Base-by-base conservation (phyloP, 2,329 filamentous ascomycete species). In the Paracoccidioides brasiliensis region DNA sequence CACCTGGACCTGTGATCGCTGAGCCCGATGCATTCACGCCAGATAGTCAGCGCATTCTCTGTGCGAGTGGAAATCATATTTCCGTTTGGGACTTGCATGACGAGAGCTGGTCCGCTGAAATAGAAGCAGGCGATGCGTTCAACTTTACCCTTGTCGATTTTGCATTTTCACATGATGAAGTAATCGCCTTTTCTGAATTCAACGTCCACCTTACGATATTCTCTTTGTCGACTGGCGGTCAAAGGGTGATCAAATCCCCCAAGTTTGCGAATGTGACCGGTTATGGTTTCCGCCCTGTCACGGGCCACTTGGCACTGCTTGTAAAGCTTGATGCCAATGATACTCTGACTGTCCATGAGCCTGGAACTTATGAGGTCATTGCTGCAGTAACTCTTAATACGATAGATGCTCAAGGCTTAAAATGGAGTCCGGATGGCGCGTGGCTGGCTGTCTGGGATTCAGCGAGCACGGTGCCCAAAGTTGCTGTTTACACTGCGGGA, bases 391-490 rank as follows among this genome's bases (percentile, higher is more conserved):
- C 52, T 1, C 64, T 79, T 5, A 61, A 77, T 1, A 82, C 79
- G 2, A 64, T 73, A 14, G 80, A 84, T 68, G 80, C 78, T 0
- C 78, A 79, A 57, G 78, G 77, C 0, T 54, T 84, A 40, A 78
- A 76, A 63, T 84, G 80, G 80, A 82, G 78, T 59, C 74, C 75
- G 0, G 78, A 82, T 65, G 80, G 80, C 3, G 71, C 72, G 57
- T 84, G 81, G 81, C 68, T 83, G 56, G 78, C 75, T 0, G 64
- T 82, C 3, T 78, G 80, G 72, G 81, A 83, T 61, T 68, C 76
- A 37, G 71, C 78, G 2, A 77, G 75, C 55, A 67, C 70, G 5
- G 76, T 76, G 6, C 76, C 76, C 38, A 76, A 73, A 55, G 64
- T 82, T 9, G 66, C 76, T 54, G 72, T 83, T 43, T 81, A 78